phyloP scores from a whole-genome alignment of 371 early-diverging fungal genomes.

The Batkoa obscura region DNA sequence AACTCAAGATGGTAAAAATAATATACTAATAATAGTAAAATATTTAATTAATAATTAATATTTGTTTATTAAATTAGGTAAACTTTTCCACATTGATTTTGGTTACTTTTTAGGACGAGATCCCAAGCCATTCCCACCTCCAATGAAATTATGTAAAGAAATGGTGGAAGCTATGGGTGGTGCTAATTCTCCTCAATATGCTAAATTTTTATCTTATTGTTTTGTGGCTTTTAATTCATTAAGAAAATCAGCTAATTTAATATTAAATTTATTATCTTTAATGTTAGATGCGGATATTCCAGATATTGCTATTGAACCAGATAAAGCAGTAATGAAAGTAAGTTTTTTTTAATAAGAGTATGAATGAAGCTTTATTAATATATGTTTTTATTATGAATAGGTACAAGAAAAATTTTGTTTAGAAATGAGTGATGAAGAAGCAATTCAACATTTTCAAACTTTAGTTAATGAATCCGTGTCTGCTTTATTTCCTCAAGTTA shows the following conservation, averaged over 20 bases:
- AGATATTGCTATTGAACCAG: slow-evolving; percentile 91
- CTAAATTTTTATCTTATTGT: slow-evolving; percentile 73
- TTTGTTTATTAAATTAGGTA: too few relatives aligned
- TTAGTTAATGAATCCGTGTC: slow-evolving; percentile 82
- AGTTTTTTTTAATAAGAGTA: too few relatives aligned
- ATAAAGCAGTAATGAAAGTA: slow-evolving; percentile 85
- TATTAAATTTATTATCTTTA: slow-evolving; percentile 83
- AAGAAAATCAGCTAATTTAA: slow-evolving; percentile 79
- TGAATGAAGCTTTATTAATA: too few relatives aligned
- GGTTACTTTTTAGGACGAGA: slow-evolving; percentile 94
- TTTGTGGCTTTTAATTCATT: slow-evolving; percentile 84
- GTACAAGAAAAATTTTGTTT: slow-evolving; percentile 87
- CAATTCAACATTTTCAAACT: slow-evolving; percentile 77
- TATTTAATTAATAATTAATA: too few relatives aligned
- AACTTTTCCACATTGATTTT: slow-evolving; percentile 96
- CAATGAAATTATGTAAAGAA: slow-evolving; percentile 96
- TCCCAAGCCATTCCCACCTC: slow-evolving; percentile 96
- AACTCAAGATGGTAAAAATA: slow-evolving; percentile 68
- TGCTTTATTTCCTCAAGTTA: slow-evolving; percentile 92
- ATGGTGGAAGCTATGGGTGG: slow-evolving; percentile 99
- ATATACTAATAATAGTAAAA: too few relatives aligned
- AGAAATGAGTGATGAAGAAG: slow-evolving; percentile 84
- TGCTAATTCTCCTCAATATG: slow-evolving; percentile 53
- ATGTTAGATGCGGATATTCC: slow-evolving; percentile 90
- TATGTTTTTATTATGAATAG: too few relatives aligned